Conservation (phyloP, 2,329 filamentous ascomycete species). For the Epicoccum sorghinum region DNA sequence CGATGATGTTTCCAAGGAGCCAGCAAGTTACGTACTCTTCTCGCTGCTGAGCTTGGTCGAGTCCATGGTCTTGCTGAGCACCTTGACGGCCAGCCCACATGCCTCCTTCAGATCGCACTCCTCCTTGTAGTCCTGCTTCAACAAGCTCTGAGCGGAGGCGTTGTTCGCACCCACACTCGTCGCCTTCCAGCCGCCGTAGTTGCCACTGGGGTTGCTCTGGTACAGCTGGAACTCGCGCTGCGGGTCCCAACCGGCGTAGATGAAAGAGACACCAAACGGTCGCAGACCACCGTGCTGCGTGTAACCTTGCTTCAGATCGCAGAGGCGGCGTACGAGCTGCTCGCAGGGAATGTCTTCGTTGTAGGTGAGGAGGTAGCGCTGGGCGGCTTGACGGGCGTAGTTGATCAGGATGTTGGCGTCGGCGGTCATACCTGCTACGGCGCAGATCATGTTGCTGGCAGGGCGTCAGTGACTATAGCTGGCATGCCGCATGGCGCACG, state of each 20-base stretch:
- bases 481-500: conserved; percentile 37
- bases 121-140: conserved; percentile 99
- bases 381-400: conserved; percentile 95
- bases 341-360: conserved; percentile 99
- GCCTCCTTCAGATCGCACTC: conserved; percentile 96
- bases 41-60: conserved; percentile 98
- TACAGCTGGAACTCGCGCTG: conserved; percentile 98
- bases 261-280: conserved; percentile 98
- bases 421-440: conserved; percentile 97
- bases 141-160: conserved; percentile 90
- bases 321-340: conserved; percentile 93
- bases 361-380: conserved; percentile 97
- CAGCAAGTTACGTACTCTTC: conserved; percentile 76
- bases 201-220: conserved; percentile 97
- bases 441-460: conserved; percentile 97
- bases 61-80: conserved; percentile 99
- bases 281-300: conserved; percentile 98
- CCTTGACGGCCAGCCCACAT: conserved; percentile 96
- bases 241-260: conserved; percentile 97
- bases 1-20: conserved; percentile 1
- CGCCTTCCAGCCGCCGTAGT: conserved; percentile 99
- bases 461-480: conserved; percentile 9
- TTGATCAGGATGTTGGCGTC: conserved; percentile 99
- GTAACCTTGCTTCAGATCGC: conserved; percentile 98
- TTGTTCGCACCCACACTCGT: conserved; percentile 98